phyloP scores from a whole-genome alignment of 2,329 filamentous ascomycete genomes.

The Sclerotinia spermophila region DNA sequence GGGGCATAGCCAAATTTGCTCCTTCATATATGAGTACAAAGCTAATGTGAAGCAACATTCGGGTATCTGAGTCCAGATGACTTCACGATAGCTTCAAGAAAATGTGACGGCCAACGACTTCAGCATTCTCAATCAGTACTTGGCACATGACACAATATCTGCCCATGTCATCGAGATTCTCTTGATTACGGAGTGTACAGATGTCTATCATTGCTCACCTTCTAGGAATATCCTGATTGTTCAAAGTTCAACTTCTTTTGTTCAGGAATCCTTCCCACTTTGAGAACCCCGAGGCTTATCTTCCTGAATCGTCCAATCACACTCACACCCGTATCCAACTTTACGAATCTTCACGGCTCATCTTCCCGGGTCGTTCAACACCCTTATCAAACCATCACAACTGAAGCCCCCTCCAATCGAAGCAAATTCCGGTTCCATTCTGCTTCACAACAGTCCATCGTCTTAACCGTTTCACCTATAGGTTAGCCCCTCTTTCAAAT shows the following conservation, averaged over 20 bases:
- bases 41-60: background rate
- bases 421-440: conserved; percentile 41
- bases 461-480: conserved; percentile 32
- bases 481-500: conserved; percentile 24
- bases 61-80: background rate
- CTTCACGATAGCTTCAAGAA: background rate
- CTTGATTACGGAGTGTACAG: background rate
- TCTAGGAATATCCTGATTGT: background rate
- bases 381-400: background rate
- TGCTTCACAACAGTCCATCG: conserved; percentile 15
- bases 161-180: background rate
- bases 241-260: background rate
- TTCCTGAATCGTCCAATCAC: background rate
- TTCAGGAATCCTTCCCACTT: background rate
- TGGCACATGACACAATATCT: background rate
- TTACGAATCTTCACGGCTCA: background rate
- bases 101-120: background rate
- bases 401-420: conserved; percentile 23
- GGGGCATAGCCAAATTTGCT: background rate
- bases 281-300: background rate
- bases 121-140: background rate
- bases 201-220: background rate
- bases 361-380: background rate
- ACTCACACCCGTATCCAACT: background rate
- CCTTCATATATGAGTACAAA: background rate